Base-by-base conservation (phyloP, 192 early-diverging fungal genomes). In the Linnemannia exigua region DNA sequence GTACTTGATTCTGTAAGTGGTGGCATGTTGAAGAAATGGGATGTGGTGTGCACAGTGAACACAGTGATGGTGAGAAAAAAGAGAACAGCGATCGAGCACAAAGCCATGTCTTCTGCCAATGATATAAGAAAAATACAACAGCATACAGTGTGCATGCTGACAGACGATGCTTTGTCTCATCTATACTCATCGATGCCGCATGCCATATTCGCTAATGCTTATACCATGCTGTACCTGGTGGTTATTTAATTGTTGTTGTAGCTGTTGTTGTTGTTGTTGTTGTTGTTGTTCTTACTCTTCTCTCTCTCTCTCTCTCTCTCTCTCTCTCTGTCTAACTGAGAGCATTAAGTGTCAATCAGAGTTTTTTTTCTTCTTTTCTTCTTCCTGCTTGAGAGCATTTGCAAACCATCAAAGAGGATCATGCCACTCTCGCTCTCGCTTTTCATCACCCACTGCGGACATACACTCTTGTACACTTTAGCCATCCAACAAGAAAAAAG, bases 351-450 rank as follows among this genome's bases (percentile, higher is more conserved):
- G 25, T 31, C 58, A 33, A 63, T 63, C 44, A 36, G 11, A 50
- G 31, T 41, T 51, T 33, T 20, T 9, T 61, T 61, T 31, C n/a
- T 31, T 63, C 28, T 12, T 63, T 63, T 31, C 25, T 48, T 22
- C 33, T 72, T 28, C 71, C 31, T 48, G 25, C 48, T 58, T 51
- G 33, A 37, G 68, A 70, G 68, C 68, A 38, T 41, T 70, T 70
- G 37, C 68, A 54, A 37, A 58, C 35, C 22, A 50, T 38, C 47
- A 48, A n/a, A n/a, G n/a, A 47, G 46, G 25, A 72, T 72, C 46
- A 37, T 72, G 70, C n/a, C 46, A 41, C 70, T 47, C 58, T 63
- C 28, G 17, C 50, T 52, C n/a, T 54, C 52, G 5, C 28, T 12
- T 15, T 12, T 50, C 15, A 50, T 20, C 58, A 31, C 58, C 28